Percentiles rank a stretch among this genome's conserved stretches.
phyloP scores from a whole-genome alignment of 139 green algal genomes.

The Haematococcus sp. region DNA sequence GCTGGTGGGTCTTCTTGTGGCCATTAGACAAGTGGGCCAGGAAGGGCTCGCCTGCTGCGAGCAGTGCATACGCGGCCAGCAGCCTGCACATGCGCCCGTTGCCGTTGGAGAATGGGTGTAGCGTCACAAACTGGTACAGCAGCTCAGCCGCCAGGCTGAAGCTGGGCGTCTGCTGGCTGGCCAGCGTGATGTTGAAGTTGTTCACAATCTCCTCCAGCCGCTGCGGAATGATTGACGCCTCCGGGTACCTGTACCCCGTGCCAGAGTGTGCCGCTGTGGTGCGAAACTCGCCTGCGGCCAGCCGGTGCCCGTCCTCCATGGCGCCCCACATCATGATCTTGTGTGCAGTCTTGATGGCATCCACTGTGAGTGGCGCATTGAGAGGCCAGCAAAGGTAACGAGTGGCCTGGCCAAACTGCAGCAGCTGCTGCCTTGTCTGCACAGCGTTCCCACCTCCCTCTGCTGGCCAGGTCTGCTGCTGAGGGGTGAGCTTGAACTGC shows the following conservation, averaged over 20 bases:
- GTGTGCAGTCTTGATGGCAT: slow-evolving; percentile 9
- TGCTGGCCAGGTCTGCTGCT: slow-evolving; percentile 12
- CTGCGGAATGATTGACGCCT: background rate
- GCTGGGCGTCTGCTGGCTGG: background rate
- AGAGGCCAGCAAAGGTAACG: slow-evolving; percentile 11
- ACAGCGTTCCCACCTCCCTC: slow-evolving; percentile 10
- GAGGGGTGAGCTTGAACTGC: background rate
- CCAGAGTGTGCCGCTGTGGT: slow-evolving; percentile 8
- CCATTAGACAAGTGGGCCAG: slow-evolving; percentile 18
- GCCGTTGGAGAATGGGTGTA: slow-evolving; percentile 32
- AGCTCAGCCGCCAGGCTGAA: slow-evolving; percentile 5
- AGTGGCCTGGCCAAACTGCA: slow-evolving; percentile 15
- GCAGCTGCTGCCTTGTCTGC: slow-evolving; percentile 12
- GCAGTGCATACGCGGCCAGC: slow-evolving; percentile 16
- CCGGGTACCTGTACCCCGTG: slow-evolving; percentile 21
- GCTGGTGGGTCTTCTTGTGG: slow-evolving; percentile 11
- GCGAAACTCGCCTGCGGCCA: slow-evolving; percentile 9
- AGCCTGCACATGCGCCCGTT: slow-evolving; percentile 29
- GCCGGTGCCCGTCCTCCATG: slow-evolving; percentile 5
- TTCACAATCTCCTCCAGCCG: slow-evolving; percentile 3
- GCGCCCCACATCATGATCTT: slow-evolving; percentile 21
- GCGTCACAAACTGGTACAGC: slow-evolving; percentile 22
- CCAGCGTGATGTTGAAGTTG: slow-evolving; percentile 7
- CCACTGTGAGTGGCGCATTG: slow-evolving; percentile 6
- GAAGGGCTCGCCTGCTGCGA: slow-evolving; percentile 23